Evolutionary conservation across 2,329 filamentous ascomycete genomes (phyloP), one percentile per base, ranked within the genome.

Genomic region (Myrmaecium sp.): DNA sequence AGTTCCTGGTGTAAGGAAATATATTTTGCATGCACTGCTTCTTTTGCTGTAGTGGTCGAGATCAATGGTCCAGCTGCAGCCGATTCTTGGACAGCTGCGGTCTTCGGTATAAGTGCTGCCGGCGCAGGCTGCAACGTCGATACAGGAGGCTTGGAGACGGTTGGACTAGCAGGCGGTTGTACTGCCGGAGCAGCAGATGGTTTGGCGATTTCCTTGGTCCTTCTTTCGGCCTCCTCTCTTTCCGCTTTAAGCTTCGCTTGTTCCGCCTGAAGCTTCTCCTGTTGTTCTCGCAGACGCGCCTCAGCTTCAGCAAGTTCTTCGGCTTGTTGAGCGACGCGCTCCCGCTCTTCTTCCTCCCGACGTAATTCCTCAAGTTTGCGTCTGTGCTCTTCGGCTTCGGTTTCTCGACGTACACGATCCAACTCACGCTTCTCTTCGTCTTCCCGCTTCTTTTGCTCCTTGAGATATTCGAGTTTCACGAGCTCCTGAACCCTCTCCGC

Each of bases 401-500:
- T 57, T 13, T 58, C 55, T 25, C 45, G 49, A 21, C 55, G 51
- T 35, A 64, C 37, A 7, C 43, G 42, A 30, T 58, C 54, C 25
- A 55, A 34, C 14, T 46, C 48, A n/a, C 39, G 36, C 27, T 41
- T 40, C 32, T 54, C 47, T 8, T 44, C 44, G 12, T 51, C 49
- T 15, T 49, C 49, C 14, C 40, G 40, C 28, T 43, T 38, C 15
- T 40, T 33, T 8, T 42, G 37, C 31, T 49, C 40, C 14, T 44
- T 41, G 33, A 55, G 46, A 20, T 54, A 40, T 43, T 62, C 51
- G 5, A 59, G 35, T 12, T 54, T 44, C 31, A 66, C 49, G n/a
- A 56, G 52, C 21, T 63, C 51, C n/a, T 66, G 39, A 11, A 59
- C 62, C 12, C 60, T 54, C 39, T 68, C 59, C 3, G 68, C 68